Evolutionary conservation across 1,284 basidiomycete species (phyloP), one percentile per base, ranked within the genome.

Genomic region (Boletus smithii): DNA sequence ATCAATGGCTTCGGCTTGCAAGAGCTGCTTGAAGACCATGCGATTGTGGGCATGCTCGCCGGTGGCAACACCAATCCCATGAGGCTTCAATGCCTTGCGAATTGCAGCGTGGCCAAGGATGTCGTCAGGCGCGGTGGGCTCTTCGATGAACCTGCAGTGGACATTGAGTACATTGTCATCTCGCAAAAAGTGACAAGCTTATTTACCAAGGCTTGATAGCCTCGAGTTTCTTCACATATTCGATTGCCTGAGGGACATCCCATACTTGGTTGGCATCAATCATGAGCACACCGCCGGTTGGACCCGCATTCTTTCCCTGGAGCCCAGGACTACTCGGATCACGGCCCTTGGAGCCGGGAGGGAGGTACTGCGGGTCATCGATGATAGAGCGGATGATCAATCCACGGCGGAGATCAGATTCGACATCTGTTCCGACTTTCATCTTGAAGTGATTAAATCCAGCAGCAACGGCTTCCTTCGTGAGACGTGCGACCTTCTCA

Each of bases 391-490:
- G 83, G 60, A 97, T 94, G 59, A 97, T 77, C 57, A 79, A 80
- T 34, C 91, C 91, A 53, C 95, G 83, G 42, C 91, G 85, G 43
- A 95, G 73, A 70, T 97, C 95, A 62, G 88, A 85, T 32, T 81
- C 80, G 44, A 80, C 75, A 68, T 89, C 78, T 30, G 88, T 85
- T 46, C 95, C 95, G 53, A 98, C 93, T 74, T 97, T 97, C 85
- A 95, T 93, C 74, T 95, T 95, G 79, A 95, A 95, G 71, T 94
- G 91, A 73, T 91, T 92, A 80, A 95, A 95, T 24, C 94, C 94
- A 42, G 81, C 82, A 22, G 77, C 70, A 44, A 98, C 76, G 24
- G 93, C 90, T 63, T 91, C 88, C 61, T 85, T 85, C 3, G 91
- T 97, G 45, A 98, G 77, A 14, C 83, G 80, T 3, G 83, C 80